These are phyloP conservation scores for Aspergillus eucalypticola DNA, from an alignment of 2,329 filamentous ascomycete species.

Conservation along the genomic window DNA sequence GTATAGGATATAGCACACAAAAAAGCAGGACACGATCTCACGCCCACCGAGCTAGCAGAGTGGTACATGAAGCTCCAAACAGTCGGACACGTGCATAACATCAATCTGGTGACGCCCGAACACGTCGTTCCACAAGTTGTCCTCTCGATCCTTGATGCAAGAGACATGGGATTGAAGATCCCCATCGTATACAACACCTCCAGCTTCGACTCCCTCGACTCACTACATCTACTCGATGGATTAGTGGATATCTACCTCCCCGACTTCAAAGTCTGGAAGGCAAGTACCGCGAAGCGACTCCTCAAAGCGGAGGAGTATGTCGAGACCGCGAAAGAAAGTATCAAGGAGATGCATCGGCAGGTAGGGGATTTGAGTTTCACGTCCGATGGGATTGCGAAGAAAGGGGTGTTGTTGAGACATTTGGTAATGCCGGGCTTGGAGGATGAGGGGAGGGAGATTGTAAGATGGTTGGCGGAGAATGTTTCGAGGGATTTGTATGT, in stretches of 20 bases:
- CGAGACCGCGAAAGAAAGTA: constrained; percentile 70
- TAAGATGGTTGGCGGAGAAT: constrained; percentile 71
- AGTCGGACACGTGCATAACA: constrained; percentile 80
- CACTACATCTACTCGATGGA: constrained; percentile 71
- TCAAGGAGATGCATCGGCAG: constrained; percentile 76
- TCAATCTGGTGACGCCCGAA: constrained; percentile 84
- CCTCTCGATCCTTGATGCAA: constrained; percentile 71
- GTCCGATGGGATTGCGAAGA: constrained; percentile 75
- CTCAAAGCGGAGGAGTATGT: constrained; percentile 79
- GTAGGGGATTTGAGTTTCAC: constrained; percentile 84
- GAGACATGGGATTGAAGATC: constrained; percentile 66
- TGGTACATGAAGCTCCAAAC: constrained; percentile 84
- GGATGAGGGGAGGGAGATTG: constrained; percentile 70
- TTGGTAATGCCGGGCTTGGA: constrained; percentile 83
- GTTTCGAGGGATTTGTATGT: constrained; percentile 75
- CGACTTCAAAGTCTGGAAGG: constrained; percentile 81
- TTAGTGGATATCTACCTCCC: constrained; percentile 85
- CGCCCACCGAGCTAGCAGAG: constrained; percentile 73
- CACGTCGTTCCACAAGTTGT: constrained; percentile 84
- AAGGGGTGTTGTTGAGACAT: constrained; percentile 73
- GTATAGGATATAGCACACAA: constrained; percentile 71
- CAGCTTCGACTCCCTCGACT: constrained; percentile 74
- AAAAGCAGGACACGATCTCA: constrained; percentile 76
- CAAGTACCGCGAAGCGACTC: constrained; percentile 65
- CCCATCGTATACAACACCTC: constrained; percentile 86